These are phyloP conservation scores for Talaromyces funiculosus DNA, from an alignment of 2,329 filamentous ascomycete genomes.

Conservation along the genomic window DNA sequence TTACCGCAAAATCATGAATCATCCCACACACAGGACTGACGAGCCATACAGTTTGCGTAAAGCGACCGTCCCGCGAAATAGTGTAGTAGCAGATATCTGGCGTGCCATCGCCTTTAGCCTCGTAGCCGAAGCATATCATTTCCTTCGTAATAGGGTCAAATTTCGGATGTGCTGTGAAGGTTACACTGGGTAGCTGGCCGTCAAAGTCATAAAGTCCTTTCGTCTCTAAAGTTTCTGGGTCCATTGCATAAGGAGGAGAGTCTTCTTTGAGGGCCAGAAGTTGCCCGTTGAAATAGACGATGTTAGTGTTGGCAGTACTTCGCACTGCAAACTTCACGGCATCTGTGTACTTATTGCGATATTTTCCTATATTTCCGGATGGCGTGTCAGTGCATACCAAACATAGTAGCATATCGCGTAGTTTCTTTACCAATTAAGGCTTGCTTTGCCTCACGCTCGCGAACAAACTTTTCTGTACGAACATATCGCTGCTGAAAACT, in stretches of 20 bases:
- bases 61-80: conserved; percentile 25
- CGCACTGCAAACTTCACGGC: conserved; percentile 29
- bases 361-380: conserved; percentile 29
- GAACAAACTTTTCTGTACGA: conserved; percentile 37
- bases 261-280: conserved; percentile 44
- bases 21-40: conserved; percentile 32
- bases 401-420: not conserved
- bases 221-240: conserved; percentile 45
- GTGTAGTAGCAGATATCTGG: conserved; percentile 35
- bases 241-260: conserved; percentile 48
- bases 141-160: conserved; percentile 47
- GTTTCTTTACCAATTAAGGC: conserved; percentile 19
- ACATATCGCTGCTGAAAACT: conserved; percentile 36
- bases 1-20: conserved; percentile 42
- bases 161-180: conserved; percentile 50
- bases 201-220: conserved; percentile 47
- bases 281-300: conserved; percentile 54
- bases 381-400: not conserved
- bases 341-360: conserved; percentile 39
- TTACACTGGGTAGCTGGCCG: conserved; percentile 44
- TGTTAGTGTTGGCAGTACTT: conserved; percentile 51
- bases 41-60: conserved; percentile 30
- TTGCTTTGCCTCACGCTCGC: conserved; percentile 34
- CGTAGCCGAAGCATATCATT: conserved; percentile 49
- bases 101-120: conserved; percentile 38